These are phyloP conservation scores for Bryum argenteum DNA, from an alignment of 225 moss, liverwort and hornwort species.

Conservation along the genomic window DNA sequence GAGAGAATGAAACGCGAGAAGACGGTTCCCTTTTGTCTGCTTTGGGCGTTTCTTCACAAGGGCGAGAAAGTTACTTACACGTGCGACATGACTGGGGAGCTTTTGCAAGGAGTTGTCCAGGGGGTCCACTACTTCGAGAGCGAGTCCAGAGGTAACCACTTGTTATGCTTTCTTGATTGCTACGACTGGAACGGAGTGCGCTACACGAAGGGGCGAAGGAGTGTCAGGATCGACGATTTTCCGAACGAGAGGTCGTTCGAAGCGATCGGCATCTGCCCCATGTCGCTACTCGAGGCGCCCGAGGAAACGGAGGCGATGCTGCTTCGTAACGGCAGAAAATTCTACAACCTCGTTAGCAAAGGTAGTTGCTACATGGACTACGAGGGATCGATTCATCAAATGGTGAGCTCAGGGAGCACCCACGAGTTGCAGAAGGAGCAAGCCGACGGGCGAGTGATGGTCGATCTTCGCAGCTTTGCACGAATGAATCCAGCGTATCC, in stretches of 20 bases:
- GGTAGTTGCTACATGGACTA: slow-evolving; percentile 45
- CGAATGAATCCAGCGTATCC: slow-evolving; percentile 61
- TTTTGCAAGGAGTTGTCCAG: slow-evolving; percentile 43
- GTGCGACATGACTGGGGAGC: slow-evolving; percentile 45
- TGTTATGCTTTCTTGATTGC: slow-evolving; percentile 27
- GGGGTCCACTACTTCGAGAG: neutral
- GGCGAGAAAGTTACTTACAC: slow-evolving; percentile 55
- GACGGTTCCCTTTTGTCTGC: slow-evolving; percentile 37
- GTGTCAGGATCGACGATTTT: neutral
- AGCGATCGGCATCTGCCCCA: slow-evolving; percentile 42
- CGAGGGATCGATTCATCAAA: slow-evolving; percentile 35
- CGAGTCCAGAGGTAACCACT: neutral
- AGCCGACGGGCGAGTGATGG: slow-evolving; percentile 70
- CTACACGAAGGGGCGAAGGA: slow-evolving; percentile 34
- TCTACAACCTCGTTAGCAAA: slow-evolving; percentile 36
- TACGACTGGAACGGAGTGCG: slow-evolving; percentile 53
- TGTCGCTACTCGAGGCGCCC: slow-evolving; percentile 20
- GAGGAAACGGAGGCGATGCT: slow-evolving; percentile 37
- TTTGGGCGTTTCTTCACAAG: slow-evolving; percentile 63
- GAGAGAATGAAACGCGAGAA: slow-evolving; percentile 50
- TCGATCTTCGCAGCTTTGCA: slow-evolving; percentile 63
- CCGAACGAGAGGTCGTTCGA: slow-evolving; percentile 44
- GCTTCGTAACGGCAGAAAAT: slow-evolving; percentile 52
- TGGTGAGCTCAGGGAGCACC: neutral
- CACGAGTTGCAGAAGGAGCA: slow-evolving; percentile 42